Evolutionary conservation across 495 filamentous ascomycete genomes (phyloP).

Genomic region (Xylaria palmicola): DNA sequence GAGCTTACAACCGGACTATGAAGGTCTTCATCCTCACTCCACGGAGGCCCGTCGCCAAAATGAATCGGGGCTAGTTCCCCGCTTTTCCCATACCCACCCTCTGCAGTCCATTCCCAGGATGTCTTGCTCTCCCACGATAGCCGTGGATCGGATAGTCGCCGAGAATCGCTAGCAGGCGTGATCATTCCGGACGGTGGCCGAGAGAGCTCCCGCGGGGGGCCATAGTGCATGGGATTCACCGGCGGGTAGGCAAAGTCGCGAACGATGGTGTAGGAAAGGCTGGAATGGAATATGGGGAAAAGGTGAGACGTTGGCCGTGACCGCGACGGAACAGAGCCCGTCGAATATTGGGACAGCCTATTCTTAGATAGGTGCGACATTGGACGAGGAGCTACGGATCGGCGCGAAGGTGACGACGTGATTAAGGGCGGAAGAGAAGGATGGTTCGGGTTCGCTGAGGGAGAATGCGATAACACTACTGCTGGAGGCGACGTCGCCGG

Average conservation of each 20-base stretch:
- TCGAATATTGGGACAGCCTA: constrained; percentile 63
- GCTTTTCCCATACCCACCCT: constrained; percentile 40
- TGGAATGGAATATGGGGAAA: constrained; percentile 83
- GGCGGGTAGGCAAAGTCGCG: constrained; percentile 93
- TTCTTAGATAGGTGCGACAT: constrained; percentile 70
- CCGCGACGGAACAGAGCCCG: constrained; percentile 68
- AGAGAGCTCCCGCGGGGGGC: constrained; percentile 75
- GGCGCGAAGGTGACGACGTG: constrained; percentile 53
- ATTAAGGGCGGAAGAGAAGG: constrained; percentile 63
- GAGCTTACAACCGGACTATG: constrained; percentile 82
- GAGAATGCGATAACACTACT: constrained; percentile 45
- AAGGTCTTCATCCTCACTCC: constrained; percentile 93
- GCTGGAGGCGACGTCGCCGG: constrained; percentile 54
- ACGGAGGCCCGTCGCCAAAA: constrained; percentile 91
- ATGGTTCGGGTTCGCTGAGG: constrained; percentile 54
- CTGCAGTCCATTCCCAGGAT: constrained; percentile 55
- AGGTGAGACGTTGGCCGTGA: constrained; percentile 76
- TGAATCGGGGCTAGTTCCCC: constrained; percentile 79
- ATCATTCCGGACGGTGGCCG: constrained; percentile 68
- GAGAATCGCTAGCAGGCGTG: constrained; percentile 79
- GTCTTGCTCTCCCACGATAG: constrained; percentile 57
- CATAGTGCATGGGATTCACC: constrained; percentile 87
- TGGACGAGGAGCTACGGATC: constrained; percentile 60
- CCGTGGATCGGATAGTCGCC: constrained; percentile 79
- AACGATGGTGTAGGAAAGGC: constrained; percentile 82